Conservation (phyloP, 2,329 filamentous ascomycete species). For the Westerdykella sp. region DNA sequence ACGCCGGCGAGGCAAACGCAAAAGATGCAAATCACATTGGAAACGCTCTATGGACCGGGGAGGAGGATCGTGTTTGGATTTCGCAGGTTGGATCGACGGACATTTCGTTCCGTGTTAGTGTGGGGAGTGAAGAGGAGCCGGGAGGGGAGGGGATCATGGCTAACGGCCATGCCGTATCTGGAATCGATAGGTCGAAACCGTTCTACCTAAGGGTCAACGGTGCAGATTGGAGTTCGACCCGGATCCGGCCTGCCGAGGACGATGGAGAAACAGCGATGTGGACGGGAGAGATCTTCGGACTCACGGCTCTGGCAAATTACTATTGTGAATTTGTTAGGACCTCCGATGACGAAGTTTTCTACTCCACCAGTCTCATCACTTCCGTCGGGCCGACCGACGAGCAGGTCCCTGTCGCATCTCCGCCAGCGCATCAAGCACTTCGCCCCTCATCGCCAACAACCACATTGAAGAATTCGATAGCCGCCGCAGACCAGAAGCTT, state of each 20-base stretch:
- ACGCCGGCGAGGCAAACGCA: conserved; percentile 67
- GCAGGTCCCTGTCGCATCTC: conserved; percentile 40
- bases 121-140: conserved; percentile 47
- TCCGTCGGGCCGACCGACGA: conserved; percentile 54
- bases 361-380: conserved; percentile 66
- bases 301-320: conserved; percentile 69
- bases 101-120: conserved; percentile 68
- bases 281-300: conserved; percentile 62
- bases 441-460: conserved; percentile 71
- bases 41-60: conserved; percentile 64
- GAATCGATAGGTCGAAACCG: conserved; percentile 63
- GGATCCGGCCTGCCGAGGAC: conserved; percentile 53
- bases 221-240: conserved; percentile 70
- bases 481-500: conserved; percentile 63
- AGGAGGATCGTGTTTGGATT: conserved; percentile 72
- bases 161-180: conserved; percentile 38
- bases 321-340: conserved; percentile 71
- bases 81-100: conserved; percentile 73
- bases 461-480: conserved; percentile 70
- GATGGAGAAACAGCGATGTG: conserved; percentile 51
- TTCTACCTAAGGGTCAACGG: conserved; percentile 76
- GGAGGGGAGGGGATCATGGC: conserved; percentile 32
- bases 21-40: conserved; percentile 72
- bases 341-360: conserved; percentile 59
- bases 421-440: conserved; percentile 55